Percentiles rank a stretch among this genome's conserved stretches.
These are phyloP conservation scores for Penicillium taxi DNA, from an alignment of 495 filamentous ascomycete genomes.

Conservation along the genomic window DNA sequence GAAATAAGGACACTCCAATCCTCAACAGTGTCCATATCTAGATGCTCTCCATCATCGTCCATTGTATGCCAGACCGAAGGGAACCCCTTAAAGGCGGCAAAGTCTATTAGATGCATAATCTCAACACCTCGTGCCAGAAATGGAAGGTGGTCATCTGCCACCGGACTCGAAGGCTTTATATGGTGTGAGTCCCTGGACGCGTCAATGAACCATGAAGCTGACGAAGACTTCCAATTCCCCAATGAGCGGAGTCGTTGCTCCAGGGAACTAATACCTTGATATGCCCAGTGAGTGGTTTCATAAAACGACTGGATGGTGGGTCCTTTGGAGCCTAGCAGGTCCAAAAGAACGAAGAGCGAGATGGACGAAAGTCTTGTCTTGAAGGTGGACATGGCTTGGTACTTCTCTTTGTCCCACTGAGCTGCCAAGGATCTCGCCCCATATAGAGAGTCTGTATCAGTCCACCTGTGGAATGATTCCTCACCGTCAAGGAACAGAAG, in stretches of 20 bases:
- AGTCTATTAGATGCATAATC: slow-evolving; percentile 78
- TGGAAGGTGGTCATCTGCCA: slow-evolving; percentile 84
- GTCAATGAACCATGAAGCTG: slow-evolving; percentile 44
- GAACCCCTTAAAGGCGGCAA: slow-evolving; percentile 47
- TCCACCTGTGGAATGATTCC: slow-evolving; percentile 81
- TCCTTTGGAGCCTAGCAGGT: slow-evolving; percentile 66
- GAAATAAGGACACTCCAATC: slow-evolving; percentile 81
- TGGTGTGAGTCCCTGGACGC: slow-evolving; percentile 41
- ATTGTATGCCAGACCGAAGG: slow-evolving; percentile 81
- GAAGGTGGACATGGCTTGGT: slow-evolving; percentile 66
- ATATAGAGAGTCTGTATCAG: slow-evolving; percentile 72
- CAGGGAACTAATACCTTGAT: slow-evolving; percentile 56
- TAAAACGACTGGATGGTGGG: slow-evolving; percentile 77
- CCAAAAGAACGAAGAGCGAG: slow-evolving; percentile 83
- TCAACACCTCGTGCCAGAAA: slow-evolving; percentile 82
- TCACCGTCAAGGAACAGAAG: slow-evolving; percentile 89
- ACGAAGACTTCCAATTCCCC: slow-evolving; percentile 43
- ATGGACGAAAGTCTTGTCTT: slow-evolving; percentile 68
- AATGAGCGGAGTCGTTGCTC: slow-evolving; percentile 62
- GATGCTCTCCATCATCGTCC: slow-evolving; percentile 75
- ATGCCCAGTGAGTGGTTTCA: slow-evolving; percentile 88
- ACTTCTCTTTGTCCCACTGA: slow-evolving; percentile 56
- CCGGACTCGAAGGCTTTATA: slow-evolving; percentile 39
- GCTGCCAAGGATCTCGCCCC: slow-evolving; percentile 74
- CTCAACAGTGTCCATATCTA: slow-evolving; percentile 73